phyloP scores from a whole-genome alignment of 345 rosid species.

The Erucastrum elatum region DNA sequence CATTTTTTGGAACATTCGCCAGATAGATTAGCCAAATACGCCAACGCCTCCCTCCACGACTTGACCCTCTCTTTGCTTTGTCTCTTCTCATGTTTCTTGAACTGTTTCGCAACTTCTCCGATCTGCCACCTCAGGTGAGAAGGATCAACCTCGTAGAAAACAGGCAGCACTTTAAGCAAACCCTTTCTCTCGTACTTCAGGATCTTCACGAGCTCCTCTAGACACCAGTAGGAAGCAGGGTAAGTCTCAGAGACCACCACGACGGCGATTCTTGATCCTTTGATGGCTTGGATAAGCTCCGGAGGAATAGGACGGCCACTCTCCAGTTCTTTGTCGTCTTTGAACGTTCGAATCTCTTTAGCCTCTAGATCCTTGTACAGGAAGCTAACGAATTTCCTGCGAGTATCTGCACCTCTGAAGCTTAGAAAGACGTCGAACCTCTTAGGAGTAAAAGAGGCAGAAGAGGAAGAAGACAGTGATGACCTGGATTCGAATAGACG shows the following conservation, averaged over 20 bases:
- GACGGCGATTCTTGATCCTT: constrained; percentile 31
- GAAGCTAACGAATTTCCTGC: constrained; percentile 35
- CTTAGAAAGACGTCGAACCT: constrained; percentile 39
- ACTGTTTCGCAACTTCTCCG: constrained; percentile 34
- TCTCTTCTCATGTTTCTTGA: constrained; percentile 38
- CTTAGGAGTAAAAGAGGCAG: constrained; percentile 19
- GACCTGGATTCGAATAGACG: constrained; percentile 27
- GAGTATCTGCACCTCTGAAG: constrained; percentile 42
- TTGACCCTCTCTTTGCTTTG: constrained; percentile 13
- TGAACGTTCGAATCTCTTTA: constrained; percentile 32
- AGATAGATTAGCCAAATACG: constrained; percentile 22
- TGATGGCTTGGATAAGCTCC: constrained; percentile 36
- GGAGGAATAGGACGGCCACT: constrained; percentile 36
- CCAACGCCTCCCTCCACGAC: constrained; percentile 36
- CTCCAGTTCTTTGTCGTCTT: constrained; percentile 29
- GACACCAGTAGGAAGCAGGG: constrained; percentile 33
- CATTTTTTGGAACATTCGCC: constrained; percentile 38
- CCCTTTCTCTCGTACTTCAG: constrained; percentile 3
- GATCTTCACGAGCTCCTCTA: constrained; percentile 34
- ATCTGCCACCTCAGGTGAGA: constrained; percentile 22
- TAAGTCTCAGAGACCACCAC: constrained; percentile 38
- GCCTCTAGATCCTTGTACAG: constrained; percentile 19
- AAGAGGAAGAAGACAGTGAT: constrained; percentile 27
- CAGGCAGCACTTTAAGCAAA: constrained; percentile 29
- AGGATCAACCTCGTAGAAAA: constrained; percentile 42